Conservation (phyloP, 202 grass and related monocot genomes). For the Brachypodium distachyon region DNA sequence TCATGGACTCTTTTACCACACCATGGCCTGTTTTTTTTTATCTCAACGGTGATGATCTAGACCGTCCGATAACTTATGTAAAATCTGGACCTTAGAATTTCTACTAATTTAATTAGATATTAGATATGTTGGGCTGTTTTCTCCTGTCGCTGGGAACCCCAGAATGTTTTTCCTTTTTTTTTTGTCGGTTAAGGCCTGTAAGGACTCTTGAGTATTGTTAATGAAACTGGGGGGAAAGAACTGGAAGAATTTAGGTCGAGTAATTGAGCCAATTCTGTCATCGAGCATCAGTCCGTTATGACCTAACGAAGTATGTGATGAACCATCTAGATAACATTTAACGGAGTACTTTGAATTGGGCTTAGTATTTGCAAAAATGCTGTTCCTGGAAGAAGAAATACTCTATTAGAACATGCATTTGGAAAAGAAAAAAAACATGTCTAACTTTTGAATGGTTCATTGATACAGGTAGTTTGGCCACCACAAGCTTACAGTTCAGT, state of each 20-base stretch:
- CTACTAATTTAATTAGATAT: too few species aligned
- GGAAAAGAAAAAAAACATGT: background rate
- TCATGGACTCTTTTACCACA: too few species aligned
- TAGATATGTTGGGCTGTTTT: too few species aligned
- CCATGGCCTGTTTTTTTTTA: too few species aligned
- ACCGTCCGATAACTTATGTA: too few species aligned
- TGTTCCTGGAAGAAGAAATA: background rate
- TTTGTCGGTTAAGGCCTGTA: too few species aligned
- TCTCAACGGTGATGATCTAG: too few species aligned
- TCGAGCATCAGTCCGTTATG: conserved; percentile 95
- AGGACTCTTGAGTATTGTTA: too few species aligned
- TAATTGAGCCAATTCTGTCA: conserved; percentile 73
- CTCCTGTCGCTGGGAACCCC: too few species aligned
- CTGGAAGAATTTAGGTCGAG: conserved; percentile 82
- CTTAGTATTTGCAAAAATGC: background rate
- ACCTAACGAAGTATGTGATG: conserved; percentile 77
- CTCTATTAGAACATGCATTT: background rate
- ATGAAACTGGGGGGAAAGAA: too few species aligned
- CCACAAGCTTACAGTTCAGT: conserved; percentile 97
- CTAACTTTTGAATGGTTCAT: conserved; percentile 40
- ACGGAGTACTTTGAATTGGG: background rate
- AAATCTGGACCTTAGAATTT: too few species aligned
- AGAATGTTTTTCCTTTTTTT: too few species aligned
- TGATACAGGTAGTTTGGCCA: conserved; percentile 99
- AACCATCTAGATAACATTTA: conserved; percentile 74